Base-by-base conservation (phyloP, 176 grass and related monocot species). In the Hsuehochloa calcarea region DNA sequence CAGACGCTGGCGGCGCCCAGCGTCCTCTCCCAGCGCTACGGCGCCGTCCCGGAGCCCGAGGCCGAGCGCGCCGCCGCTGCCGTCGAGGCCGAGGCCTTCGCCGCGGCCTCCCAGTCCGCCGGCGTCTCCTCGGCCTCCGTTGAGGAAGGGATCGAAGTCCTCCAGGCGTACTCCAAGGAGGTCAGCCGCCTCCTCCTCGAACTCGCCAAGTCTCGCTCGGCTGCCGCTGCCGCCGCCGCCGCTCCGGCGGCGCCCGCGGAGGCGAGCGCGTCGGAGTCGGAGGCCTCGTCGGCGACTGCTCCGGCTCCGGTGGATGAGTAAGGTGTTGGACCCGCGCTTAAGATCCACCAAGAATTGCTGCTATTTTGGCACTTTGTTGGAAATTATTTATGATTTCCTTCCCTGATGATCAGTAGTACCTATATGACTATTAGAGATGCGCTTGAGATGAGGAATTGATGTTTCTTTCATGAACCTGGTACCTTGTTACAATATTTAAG, bases 141-240 rank as follows among this genome's bases (percentile, higher is more conserved):
- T 1, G 96, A 96, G 35, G 93, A 96, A n/a, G 91, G 93, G 64
- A 92, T 96, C 35, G 87, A 94, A 84, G 80, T 89, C 70, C 90
- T 99, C 58, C 85, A 91, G 85, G 74, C 89, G 0, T 99, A 99
- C 81, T 99, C 96, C 77, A 95, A 94, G 88, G 93, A 96, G 88
- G 89, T 99, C 70, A 96, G 96, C 80, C 89, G 82, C 55, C 83
- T 91, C 69, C 80, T 96, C 74, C 70, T 99, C 41, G 93, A 89
- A 14, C 88, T 90, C 39, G 85, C 93, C 27, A 99, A 96, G 85
- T 82, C 88, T 65, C 80, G 90, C 31, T 51, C 76, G 44, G 44
- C 89, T 4, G 58, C 83, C 11, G 44, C 89, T 4, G 58, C 83
- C 11, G 1, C 84, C 3, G 23, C 65, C 12, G 29, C 68, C 1